Evolutionary conservation across 306 rosid genomes (phyloP).

Genomic region (Sindora glabra): DNA sequence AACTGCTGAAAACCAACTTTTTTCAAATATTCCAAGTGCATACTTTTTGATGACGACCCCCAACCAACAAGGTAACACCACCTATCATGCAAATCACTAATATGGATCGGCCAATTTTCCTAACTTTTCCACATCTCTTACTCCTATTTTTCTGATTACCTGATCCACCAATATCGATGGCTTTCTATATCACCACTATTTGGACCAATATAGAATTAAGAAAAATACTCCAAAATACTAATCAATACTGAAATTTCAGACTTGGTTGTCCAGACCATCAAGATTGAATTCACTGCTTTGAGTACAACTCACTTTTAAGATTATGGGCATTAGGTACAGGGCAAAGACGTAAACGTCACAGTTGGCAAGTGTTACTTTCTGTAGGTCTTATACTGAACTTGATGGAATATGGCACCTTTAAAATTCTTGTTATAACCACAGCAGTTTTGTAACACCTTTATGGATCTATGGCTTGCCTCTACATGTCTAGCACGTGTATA

Average conservation of each 20-base stretch:
- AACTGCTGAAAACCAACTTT: conserved; percentile 28
- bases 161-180: conserved; percentile 9
- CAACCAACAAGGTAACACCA: conserved; percentile 4
- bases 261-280: conserved; percentile 10
- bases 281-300: conserved; percentile 34
- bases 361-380: conserved; percentile 28
- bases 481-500: too few species aligned
- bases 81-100: neutral
- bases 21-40: conserved; percentile 7
- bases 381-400: conserved; percentile 27
- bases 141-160: neutral
- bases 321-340: conserved; percentile 57
- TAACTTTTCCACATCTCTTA: neutral
- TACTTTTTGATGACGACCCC: neutral
- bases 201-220: conserved; percentile 9
- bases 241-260: conserved; percentile 6
- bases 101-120: neutral
- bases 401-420: conserved; percentile 48
- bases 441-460: too few species aligned
- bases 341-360: conserved; percentile 41
- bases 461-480: too few species aligned
- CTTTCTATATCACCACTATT: conserved; percentile 16
- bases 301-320: conserved; percentile 60
- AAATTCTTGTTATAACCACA: neutral
- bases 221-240: too few species aligned